Conservation (phyloP, 495 filamentous ascomycete species). For the Penicillium macrosclerotiorum region DNA sequence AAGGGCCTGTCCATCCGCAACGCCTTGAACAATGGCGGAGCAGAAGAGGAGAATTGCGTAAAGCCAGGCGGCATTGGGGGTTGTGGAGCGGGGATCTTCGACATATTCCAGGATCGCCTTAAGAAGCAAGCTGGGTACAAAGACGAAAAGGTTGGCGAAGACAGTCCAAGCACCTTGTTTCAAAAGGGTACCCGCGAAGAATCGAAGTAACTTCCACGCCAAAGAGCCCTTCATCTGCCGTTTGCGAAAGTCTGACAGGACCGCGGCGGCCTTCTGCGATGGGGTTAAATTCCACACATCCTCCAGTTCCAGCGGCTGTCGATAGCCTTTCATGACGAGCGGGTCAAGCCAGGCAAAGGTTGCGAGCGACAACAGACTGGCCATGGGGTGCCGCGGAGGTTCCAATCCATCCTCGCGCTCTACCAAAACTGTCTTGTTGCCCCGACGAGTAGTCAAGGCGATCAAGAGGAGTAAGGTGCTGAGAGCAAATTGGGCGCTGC, state of each 20-base stretch:
- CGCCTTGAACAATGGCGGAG: slow-evolving; percentile 71
- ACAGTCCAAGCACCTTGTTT: slow-evolving; percentile 78
- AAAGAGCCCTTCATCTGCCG: slow-evolving; percentile 79
- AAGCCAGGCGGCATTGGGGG: slow-evolving; percentile 90
- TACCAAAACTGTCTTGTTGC: slow-evolving; percentile 83
- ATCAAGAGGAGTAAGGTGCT: slow-evolving; percentile 71
- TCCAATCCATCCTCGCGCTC: slow-evolving; percentile 84
- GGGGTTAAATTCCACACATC: slow-evolving; percentile 91
- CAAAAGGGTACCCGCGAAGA: slow-evolving; percentile 76
- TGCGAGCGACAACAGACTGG: slow-evolving; percentile 81
- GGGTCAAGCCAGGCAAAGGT: slow-evolving; percentile 91
- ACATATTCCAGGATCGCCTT: slow-evolving; percentile 91
- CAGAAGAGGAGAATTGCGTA: slow-evolving; percentile 88
- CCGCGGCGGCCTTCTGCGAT: slow-evolving; percentile 77
- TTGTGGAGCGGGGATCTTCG: slow-evolving; percentile 73
- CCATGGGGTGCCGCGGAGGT: slow-evolving; percentile 79
- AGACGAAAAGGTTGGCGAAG: slow-evolving; percentile 76
- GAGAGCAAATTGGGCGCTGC: slow-evolving; percentile 69
- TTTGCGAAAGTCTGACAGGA: slow-evolving; percentile 81
- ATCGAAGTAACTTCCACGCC: slow-evolving; percentile 75
- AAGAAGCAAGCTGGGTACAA: slow-evolving; percentile 86
- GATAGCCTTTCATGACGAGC: slow-evolving; percentile 88
- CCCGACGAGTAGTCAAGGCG: slow-evolving; percentile 78
- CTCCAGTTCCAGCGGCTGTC: slow-evolving; percentile 73
- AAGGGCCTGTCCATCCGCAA: slow-evolving; percentile 82